Conservation (phyloP, 192 early-diverging fungal genomes). For the Backusella tuberculispora region DNA sequence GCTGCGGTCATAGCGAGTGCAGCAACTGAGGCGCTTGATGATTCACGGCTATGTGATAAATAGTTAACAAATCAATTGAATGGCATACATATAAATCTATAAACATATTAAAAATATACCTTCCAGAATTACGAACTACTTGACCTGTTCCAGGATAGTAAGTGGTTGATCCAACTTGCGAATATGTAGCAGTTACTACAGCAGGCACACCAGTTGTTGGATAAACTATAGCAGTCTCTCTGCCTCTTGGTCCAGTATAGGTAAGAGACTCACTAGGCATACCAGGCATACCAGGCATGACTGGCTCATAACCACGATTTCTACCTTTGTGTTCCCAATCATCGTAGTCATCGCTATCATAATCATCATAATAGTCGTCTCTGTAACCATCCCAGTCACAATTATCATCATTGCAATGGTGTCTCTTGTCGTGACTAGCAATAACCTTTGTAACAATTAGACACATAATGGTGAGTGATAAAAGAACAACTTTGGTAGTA, state of each 20-base stretch:
- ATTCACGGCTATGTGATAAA: not conserved
- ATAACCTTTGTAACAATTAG: not conserved
- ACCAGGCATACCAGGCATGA: not conserved
- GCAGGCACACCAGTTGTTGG: not conserved
- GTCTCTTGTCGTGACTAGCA: slow-evolving; percentile 1
- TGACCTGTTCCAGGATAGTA: slow-evolving; percentile 3
- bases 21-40: not conserved
- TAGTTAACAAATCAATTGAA: too few species aligned
- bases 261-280: not conserved
- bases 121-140: not conserved
- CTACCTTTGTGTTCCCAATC: not conserved
- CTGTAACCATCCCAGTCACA: not conserved
- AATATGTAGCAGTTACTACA: not conserved
- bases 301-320: not conserved
- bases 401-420: not conserved
- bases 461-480: not conserved
- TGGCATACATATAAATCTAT: not conserved
- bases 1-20: not conserved
- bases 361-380: not conserved
- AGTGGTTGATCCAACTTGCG: not conserved
- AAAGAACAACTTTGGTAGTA: slow-evolving; percentile 5
- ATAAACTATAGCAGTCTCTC: not conserved
- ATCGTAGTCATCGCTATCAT: not conserved
- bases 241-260: not conserved
- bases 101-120: not conserved